Percentiles rank a stretch among this genome's conserved stretches.
phyloP scores from a whole-genome alignment of 2,329 filamentous ascomycete species.

The Claviceps lovelessii region DNA sequence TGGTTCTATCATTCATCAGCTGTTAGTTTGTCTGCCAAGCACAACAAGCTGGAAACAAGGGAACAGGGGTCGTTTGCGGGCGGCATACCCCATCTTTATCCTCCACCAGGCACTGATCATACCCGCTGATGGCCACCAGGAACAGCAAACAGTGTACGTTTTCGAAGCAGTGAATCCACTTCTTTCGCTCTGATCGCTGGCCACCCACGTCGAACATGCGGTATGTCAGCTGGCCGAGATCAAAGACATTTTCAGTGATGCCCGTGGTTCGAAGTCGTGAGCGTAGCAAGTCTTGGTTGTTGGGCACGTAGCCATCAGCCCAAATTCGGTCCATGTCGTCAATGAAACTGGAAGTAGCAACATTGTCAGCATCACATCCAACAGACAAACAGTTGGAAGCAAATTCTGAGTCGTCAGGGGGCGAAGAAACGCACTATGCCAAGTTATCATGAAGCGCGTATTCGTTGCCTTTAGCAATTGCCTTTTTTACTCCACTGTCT shows the following conservation, averaged over 20 bases:
- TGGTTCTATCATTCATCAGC: slow-evolving; percentile 47
- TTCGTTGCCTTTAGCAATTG: slow-evolving; percentile 89
- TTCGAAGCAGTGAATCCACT: slow-evolving; percentile 98
- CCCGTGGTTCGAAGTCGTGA: slow-evolving; percentile 96
- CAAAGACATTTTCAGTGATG: slow-evolving; percentile 94
- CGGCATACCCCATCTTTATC: slow-evolving; percentile 79
- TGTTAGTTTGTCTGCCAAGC: neutral
- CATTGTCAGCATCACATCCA: slow-evolving; percentile 1
- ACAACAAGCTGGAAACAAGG: neutral
- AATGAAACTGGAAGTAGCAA: slow-evolving; percentile 53
- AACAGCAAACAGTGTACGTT: slow-evolving; percentile 87
- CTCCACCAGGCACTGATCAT: slow-evolving; percentile 91
- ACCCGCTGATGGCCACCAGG: slow-evolving; percentile 87
- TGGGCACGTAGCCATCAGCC: slow-evolving; percentile 66
- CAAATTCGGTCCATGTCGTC: slow-evolving; percentile 63
- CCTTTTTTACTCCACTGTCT: slow-evolving; percentile 68
- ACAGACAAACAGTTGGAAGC: neutral
- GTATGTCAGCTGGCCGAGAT: slow-evolving; percentile 87
- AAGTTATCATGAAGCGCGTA: slow-evolving; percentile 94
- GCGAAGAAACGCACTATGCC: slow-evolving; percentile 58
- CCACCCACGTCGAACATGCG: slow-evolving; percentile 97
- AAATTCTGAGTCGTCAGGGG: neutral
- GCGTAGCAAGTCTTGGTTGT: slow-evolving; percentile 84
- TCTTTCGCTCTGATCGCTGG: slow-evolving; percentile 91
- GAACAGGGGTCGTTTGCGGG: neutral